Percentiles rank a stretch among this genome's conserved stretches.
These are phyloP conservation scores for Jamesozyma lodderae DNA, from an alignment of 805 yeast genomes.

Conservation along the genomic window DNA sequence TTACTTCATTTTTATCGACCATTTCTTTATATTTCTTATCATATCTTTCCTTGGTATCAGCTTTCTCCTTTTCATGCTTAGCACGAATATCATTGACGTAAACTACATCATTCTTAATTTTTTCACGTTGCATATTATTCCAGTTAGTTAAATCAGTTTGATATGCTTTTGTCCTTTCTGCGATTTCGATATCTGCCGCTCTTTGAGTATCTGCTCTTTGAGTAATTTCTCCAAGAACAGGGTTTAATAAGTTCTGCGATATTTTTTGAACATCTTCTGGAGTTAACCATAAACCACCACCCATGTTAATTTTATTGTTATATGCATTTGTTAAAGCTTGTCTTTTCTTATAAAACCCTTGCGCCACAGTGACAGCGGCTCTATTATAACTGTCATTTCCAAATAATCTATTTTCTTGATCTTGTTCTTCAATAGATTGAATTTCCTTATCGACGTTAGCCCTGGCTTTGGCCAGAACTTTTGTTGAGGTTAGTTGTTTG, in stretches of 20 bases:
- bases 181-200: constrained; percentile 41
- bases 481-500: constrained; percentile 26
- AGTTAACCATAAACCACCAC: constrained; percentile 80
- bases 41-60: constrained; percentile 35
- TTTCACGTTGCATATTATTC: constrained; percentile 33
- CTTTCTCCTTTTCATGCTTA: constrained; percentile 28
- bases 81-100: constrained; percentile 35
- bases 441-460: constrained; percentile 39
- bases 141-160: constrained; percentile 34
- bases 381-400: constrained; percentile 52
- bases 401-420: constrained; percentile 11
- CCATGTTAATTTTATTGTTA: constrained; percentile 57
- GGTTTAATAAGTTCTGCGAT: constrained; percentile 73
- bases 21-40: constrained; percentile 35
- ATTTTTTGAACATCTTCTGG: constrained; percentile 69
- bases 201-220: constrained; percentile 67
- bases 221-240: constrained; percentile 69
- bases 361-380: constrained; percentile 70
- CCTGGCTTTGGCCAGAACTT: constrained; percentile 44
- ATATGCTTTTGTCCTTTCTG: constrained; percentile 31
- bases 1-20: constrained; percentile 30
- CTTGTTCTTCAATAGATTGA: constrained; percentile 37
- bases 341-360: constrained; percentile 51
- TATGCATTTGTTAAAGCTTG: constrained; percentile 28
- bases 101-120: constrained; percentile 34